A percentile compares a stretch with the other conserved stretches of the same genome.
phyloP scores from a whole-genome alignment of 805 yeast genomes.

The Wickerhamiella kurtzmanii region DNA sequence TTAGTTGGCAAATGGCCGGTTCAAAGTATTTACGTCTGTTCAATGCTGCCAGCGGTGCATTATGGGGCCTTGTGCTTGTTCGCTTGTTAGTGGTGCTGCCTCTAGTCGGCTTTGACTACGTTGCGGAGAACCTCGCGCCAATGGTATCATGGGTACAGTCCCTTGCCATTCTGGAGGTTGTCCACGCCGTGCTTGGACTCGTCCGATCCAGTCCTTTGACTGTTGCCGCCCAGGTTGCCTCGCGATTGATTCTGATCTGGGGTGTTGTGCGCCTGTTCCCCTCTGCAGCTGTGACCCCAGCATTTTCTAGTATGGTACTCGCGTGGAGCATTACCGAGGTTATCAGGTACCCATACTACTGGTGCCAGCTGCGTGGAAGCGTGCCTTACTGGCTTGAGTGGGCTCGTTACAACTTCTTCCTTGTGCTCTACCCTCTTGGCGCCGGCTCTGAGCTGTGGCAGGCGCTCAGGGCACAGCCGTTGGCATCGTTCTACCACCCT shows the following conservation, averaged over 20 bases:
- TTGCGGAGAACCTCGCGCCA: conserved; percentile 45
- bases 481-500: conserved; percentile 37
- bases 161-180: conserved; percentile 65
- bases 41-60: conserved; percentile 39
- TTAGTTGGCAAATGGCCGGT: neutral
- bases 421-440: conserved; percentile 78
- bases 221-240: conserved; percentile 74
- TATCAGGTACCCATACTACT: conserved; percentile 74
- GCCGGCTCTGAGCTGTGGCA: conserved; percentile 72
- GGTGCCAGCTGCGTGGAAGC: conserved; percentile 42
- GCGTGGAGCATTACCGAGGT: conserved; percentile 96
- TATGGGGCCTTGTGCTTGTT: conserved; percentile 41
- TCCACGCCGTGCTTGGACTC: conserved; percentile 62
- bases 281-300: conserved; percentile 39
- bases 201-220: conserved; percentile 80
- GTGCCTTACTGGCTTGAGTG: conserved; percentile 50
- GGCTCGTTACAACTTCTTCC: conserved; percentile 73
- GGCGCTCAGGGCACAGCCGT: conserved; percentile 55
- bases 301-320: conserved; percentile 50
- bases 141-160: conserved; percentile 59
- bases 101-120: conserved; percentile 48
- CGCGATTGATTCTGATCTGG: conserved; percentile 67
- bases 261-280: conserved; percentile 76
- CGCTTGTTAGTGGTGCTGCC: conserved; percentile 31
- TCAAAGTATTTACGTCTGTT: conserved; percentile 31